Percentiles rank a stretch among this genome's conserved stretches.
Evolutionary conservation across 352 stramenopile genomes (phyloP).

Genomic region (Pythium brassicae): DNA sequence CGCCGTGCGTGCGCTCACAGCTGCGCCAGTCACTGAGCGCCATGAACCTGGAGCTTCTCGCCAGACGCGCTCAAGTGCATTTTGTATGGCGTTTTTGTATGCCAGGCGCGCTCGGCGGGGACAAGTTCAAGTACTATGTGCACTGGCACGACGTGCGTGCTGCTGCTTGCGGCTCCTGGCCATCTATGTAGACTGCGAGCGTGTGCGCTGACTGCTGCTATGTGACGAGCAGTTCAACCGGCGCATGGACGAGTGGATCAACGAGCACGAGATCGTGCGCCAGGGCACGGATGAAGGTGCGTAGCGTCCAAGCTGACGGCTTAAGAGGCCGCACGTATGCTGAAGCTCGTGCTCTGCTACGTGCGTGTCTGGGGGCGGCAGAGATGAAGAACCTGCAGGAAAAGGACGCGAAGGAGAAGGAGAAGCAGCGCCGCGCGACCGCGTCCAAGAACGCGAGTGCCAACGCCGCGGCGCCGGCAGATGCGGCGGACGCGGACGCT

Average conservation of each 20-base stretch:
- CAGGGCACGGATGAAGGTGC: slow-evolving; percentile 58
- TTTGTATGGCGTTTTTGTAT: neutral
- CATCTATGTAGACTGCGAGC: too few species aligned
- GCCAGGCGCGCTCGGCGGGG: slow-evolving; percentile 41
- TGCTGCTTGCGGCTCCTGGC: neutral
- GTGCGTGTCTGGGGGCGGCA: neutral
- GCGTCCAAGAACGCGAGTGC: slow-evolving; percentile 15
- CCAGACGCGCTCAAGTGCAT: neutral
- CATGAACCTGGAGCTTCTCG: neutral
- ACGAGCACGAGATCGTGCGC: slow-evolving; percentile 74
- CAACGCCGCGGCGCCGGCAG: neutral
- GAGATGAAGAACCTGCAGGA: slow-evolving; percentile 69
- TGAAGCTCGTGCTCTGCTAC: too few species aligned
- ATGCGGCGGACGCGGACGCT: slow-evolving; percentile 18
- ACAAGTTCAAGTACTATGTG: slow-evolving; percentile 82
- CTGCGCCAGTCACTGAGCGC: too few species aligned
- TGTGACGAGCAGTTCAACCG: slow-evolving; percentile 61
- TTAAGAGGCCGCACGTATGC: too few species aligned
- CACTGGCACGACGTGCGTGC: slow-evolving; percentile 73
- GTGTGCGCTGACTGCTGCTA: neutral
- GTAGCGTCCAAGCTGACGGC: neutral
- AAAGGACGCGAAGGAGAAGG: slow-evolving; percentile 73
- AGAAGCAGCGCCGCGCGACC: slow-evolving; percentile 32
- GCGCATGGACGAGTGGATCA: slow-evolving; percentile 88
- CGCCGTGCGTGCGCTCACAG: slow-evolving; percentile 38